These are phyloP conservation scores for Ophiorrhiza pumila DNA, from an alignment of 257 asterid species.

Conservation along the genomic window DNA sequence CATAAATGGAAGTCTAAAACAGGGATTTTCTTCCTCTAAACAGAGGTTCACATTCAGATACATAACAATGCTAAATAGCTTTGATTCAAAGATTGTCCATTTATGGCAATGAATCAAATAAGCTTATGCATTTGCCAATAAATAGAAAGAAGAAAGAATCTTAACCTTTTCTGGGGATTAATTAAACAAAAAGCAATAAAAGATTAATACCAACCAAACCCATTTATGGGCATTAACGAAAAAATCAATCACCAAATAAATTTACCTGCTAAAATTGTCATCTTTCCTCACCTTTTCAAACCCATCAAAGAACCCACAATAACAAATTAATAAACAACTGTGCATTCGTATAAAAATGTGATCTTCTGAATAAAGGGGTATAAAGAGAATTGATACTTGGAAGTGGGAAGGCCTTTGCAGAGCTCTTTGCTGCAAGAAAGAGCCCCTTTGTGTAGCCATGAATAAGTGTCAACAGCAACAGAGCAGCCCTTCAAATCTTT, in stretches of 20 bases:
- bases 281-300: neutral
- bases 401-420: conserved; percentile 83
- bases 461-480: conserved; percentile 89
- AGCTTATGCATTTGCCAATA: neutral
- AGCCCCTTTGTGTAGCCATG: conserved; percentile 99
- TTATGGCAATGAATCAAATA: neutral
- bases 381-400: conserved; percentile 45
- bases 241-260: neutral
- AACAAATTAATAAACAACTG: neutral
- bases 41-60: neutral
- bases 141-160: neutral
- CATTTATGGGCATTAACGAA: neutral
- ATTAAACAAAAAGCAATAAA: neutral
- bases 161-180: neutral
- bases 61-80: neutral
- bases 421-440: conserved; percentile 93
- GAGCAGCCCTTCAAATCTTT: conserved; percentile 73
- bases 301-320: conserved; percentile 6
- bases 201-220: neutral
- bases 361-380: neutral
- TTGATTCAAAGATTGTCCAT: neutral
- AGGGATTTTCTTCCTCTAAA: neutral
- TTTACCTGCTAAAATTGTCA: neutral
- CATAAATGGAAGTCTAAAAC: neutral
- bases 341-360: neutral